Percentiles rank a stretch among this genome's conserved stretches.
These are phyloP conservation scores for Solanum arcanum DNA, from an alignment of 257 asterid genomes.

Conservation along the genomic window DNA sequence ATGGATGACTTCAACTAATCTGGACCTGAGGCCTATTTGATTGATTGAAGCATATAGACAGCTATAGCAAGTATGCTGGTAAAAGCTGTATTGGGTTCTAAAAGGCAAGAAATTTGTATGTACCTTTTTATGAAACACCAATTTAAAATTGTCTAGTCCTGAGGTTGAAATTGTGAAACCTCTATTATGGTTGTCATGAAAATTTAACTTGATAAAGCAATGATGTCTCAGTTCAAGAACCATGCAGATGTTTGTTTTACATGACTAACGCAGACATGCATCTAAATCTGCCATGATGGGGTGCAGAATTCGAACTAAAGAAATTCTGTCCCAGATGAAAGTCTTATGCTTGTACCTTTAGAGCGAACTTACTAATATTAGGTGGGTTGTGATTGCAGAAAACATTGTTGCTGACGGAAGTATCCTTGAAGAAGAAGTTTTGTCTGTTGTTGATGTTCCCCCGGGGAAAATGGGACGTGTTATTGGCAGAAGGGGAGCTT, in stretches of 20 bases:
- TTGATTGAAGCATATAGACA: neutral
- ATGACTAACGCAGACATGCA: neutral
- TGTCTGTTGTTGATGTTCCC: conserved; percentile 82
- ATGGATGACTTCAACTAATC: neutral
- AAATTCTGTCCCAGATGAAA: neutral
- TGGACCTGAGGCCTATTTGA: neutral
- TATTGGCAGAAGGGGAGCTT: conserved; percentile 78
- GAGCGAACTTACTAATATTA: neutral
- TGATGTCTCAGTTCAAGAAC: neutral
- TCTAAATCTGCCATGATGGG: neutral
- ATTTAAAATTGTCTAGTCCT: neutral
- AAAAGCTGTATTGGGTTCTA: neutral
- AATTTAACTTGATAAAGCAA: neutral
- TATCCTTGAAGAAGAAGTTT: conserved; percentile 68
- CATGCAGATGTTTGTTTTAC: neutral
- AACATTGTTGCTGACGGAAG: conserved; percentile 29
- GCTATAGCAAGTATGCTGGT: neutral
- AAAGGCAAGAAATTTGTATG: neutral
- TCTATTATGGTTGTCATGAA: neutral
- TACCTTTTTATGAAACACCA: neutral
- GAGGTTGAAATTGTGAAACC: neutral
- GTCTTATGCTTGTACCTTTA: neutral
- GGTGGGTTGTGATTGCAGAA: conserved; percentile 38
- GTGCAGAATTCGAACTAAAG: neutral
- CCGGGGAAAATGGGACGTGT: conserved; percentile 83